A percentile compares a stretch with the other conserved stretches of the same genome.
Evolutionary conservation across 139 green algal species (phyloP).

Genomic region (Marvania coccoides): DNA sequence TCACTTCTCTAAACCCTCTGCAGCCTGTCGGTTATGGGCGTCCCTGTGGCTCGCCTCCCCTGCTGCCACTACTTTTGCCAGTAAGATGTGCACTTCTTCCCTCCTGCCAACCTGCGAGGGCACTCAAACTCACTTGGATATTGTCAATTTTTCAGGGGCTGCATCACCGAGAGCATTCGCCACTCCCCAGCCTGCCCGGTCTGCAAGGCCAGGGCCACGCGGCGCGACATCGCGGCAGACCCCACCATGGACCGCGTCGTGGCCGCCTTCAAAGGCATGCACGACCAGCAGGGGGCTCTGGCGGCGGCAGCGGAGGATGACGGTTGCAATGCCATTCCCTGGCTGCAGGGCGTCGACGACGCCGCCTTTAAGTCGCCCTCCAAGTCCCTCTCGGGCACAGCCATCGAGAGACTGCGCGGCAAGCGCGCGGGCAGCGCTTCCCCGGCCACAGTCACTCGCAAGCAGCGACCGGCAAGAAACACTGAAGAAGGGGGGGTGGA

Average conservation of each 20-base stretch:
- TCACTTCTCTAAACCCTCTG: neutral
- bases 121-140: neutral
- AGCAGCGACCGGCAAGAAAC: neutral
- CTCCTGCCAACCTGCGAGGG: neutral
- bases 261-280: neutral
- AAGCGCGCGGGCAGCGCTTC: neutral
- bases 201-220: slow-evolving; percentile 18
- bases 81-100: slow-evolving; percentile 18
- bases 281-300: slow-evolving; percentile 2
- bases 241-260: slow-evolving; percentile 28
- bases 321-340: neutral
- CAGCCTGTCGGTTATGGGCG: slow-evolving; percentile 20
- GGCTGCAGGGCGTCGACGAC: slow-evolving; percentile 12
- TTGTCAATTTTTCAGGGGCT: slow-evolving; percentile 13
- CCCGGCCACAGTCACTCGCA: neutral
- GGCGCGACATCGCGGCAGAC: slow-evolving; percentile 21
- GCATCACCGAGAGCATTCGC: slow-evolving; percentile 20
- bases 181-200: slow-evolving; percentile 21
- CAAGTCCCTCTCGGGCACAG: neutral
- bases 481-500: neutral
- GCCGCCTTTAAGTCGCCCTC: slow-evolving; percentile 1
- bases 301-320: neutral
- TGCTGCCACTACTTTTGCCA: slow-evolving; percentile 51
- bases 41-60: slow-evolving; percentile 20
- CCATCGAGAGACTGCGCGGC: neutral